A percentile compares a stretch with the other conserved stretches of the same genome.
These are phyloP conservation scores for Claviceps monticola DNA, from an alignment of 2,329 filamentous ascomycete species.

Conservation along the genomic window DNA sequence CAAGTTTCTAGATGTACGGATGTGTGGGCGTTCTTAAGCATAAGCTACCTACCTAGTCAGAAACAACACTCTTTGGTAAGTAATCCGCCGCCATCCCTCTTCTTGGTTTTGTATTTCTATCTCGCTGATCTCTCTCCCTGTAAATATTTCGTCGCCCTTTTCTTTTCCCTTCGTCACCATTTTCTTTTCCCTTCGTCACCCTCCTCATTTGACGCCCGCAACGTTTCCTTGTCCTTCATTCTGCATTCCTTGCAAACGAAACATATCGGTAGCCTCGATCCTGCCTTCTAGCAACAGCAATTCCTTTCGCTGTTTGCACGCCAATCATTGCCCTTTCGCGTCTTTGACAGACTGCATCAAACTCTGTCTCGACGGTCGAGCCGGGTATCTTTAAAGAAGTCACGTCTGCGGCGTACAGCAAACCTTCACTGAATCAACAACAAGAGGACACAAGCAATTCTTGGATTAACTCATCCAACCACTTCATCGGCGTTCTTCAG, in stretches of 20 bases:
- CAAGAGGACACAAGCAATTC: background rate
- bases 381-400: conserved; percentile 10
- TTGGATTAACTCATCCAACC: background rate
- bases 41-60: no score
- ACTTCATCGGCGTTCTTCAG: background rate
- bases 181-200: conserved; percentile 2
- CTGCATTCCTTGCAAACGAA: background rate
- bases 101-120: background rate
- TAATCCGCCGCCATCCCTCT: background rate
- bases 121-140: background rate
- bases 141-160: conserved; percentile 1
- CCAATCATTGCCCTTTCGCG: conserved; percentile 19
- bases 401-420: background rate
- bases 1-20: background rate
- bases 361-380: conserved; percentile 19
- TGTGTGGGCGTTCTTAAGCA: background rate
- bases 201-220: background rate
- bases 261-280: conserved; percentile 10
- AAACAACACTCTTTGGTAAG: background rate
- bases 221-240: conserved; percentile 13
- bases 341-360: conserved; percentile 38
- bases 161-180: conserved; percentile 3
- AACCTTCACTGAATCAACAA: background rate
- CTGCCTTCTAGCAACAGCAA: conserved; percentile 7
- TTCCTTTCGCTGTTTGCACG: conserved; percentile 20